Base-by-base conservation (phyloP, 169 alveolate genomes). In the Cryptosporidium baileyi region DNA sequence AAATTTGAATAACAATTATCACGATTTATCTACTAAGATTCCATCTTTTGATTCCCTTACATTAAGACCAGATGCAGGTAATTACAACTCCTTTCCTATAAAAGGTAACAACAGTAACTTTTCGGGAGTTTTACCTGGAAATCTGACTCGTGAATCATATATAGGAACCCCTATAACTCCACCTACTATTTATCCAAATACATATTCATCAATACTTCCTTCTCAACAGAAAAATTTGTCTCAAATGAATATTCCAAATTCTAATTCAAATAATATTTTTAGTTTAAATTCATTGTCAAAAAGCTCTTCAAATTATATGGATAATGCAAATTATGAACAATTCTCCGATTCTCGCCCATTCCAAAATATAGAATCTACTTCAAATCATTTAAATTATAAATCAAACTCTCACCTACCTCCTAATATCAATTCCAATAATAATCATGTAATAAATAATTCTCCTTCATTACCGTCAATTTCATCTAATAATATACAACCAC, bases 131-230 rank as follows among this genome's bases (percentile, higher is more conserved):
- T 38, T 62, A 45, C 28, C 49, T 26, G 49, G 61, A 13, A 34
- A 45, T 8, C 13, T 47, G 19, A 30, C n/a, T 28, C 49, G 43
- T 26, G 43, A 65, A 24, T 62, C 81, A 65, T 45, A 51, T 28
- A 47, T 30, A 3, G 43, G 47, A 26, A 13, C 81, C 7, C 47
- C 81, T 9, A 32, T 32, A 22, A 30, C 47, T 47, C 54, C n/a
- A 5, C 38, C 52, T 8, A 13, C 40, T 9, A 47, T 65, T 26
- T 65, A 65, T 47, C 81, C 81, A 65, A 65, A 51, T 28, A 47
- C 41, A 3, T 65, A 65, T 47, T 30, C 81, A 3, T 65, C 81
- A 22, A 32, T 32, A 22, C 34, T 65, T 47, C 54, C n/a, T 6
- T 45, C 52, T 8, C 47, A 65, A 4, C 43, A 51, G 9, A 65